Evolutionary conservation across 2,329 filamentous ascomycete species (phyloP).

Genomic region (Elsinoe perseae): DNA sequence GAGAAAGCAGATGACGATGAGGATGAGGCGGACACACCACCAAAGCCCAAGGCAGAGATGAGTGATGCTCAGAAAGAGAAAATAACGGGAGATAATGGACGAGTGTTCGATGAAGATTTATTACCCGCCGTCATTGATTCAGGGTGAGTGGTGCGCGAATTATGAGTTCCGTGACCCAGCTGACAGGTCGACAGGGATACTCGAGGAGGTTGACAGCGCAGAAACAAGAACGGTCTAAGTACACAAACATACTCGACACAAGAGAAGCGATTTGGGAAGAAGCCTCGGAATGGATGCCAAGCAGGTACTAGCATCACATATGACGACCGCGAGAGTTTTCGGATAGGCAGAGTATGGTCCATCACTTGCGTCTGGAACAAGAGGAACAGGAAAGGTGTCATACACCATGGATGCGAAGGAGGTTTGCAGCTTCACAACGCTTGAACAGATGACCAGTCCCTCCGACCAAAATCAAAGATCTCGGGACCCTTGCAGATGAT

Average conservation of each 20-base stretch:
- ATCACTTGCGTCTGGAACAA: not conserved
- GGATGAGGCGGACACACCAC: not conserved
- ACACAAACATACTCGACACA: not conserved
- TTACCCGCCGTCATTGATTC: slow-evolving; percentile 3
- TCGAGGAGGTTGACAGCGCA: not conserved
- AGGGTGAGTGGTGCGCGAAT: not conserved
- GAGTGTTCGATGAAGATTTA: slow-evolving; percentile 26
- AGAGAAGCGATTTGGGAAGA: not conserved
- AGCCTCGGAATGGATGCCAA: no score
- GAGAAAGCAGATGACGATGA: slow-evolving; percentile 13
- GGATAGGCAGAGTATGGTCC: not conserved
- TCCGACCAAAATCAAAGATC: not conserved
- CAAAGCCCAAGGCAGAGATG: slow-evolving; percentile 25
- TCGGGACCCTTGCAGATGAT: slow-evolving; percentile 2
- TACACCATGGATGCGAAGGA: not conserved
- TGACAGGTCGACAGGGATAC: not conserved
- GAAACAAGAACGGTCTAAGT: not conserved
- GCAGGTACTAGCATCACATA: not conserved
- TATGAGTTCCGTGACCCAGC: not conserved
- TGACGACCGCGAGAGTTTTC: not conserved
- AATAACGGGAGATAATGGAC: slow-evolving; percentile 25
- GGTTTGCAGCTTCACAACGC: not conserved
- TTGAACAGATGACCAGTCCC: slow-evolving; percentile 1
- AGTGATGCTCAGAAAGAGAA: slow-evolving; percentile 25
- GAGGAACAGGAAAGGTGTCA: not conserved